phyloP scores from a whole-genome alignment of 2,329 filamentous ascomycete genomes.

The Periconia digitata region DNA sequence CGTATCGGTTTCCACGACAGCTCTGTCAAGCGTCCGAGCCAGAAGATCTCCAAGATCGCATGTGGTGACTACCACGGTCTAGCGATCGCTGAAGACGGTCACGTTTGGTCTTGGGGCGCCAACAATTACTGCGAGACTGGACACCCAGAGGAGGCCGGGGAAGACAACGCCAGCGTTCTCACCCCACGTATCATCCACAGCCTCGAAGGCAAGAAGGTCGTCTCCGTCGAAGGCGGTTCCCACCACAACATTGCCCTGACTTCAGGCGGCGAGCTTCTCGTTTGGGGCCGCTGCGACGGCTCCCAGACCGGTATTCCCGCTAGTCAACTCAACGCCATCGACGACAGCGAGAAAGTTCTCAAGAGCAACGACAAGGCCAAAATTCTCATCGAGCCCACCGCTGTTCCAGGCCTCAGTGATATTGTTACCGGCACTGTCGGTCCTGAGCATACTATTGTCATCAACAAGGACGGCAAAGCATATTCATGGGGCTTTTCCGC shows the following conservation, averaged over 20 bases:
- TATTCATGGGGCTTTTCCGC: slow-evolving; percentile 80
- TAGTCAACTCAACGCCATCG: slow-evolving; percentile 27
- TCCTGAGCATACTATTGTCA: slow-evolving; percentile 72
- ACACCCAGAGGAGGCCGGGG: slow-evolving; percentile 62
- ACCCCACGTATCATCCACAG: slow-evolving; percentile 65
- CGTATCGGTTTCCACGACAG: slow-evolving; percentile 57
- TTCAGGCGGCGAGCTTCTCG: slow-evolving; percentile 56
- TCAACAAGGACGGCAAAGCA: slow-evolving; percentile 68
- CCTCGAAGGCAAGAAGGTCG: slow-evolving; percentile 66
- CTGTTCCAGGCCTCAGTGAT: slow-evolving; percentile 60
- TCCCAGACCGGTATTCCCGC: slow-evolving; percentile 53
- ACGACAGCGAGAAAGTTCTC: slow-evolving; percentile 40
- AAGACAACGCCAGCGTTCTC: slow-evolving; percentile 70
- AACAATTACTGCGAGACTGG: slow-evolving; percentile 87
- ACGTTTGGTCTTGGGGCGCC: slow-evolving; percentile 79
- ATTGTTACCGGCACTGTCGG: slow-evolving; percentile 63
- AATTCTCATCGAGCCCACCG: slow-evolving; percentile 66
- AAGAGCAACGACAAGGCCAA: slow-evolving; percentile 9
- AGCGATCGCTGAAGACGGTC: slow-evolving; percentile 66
- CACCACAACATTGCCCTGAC: slow-evolving; percentile 71
- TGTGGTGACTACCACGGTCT: slow-evolving; percentile 83
- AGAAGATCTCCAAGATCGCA: slow-evolving; percentile 62
- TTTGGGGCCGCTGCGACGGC: slow-evolving; percentile 63
- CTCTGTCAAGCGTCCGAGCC: slow-evolving; percentile 41
- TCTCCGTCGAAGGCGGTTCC: slow-evolving; percentile 68